Base-by-base conservation (phyloP, 2,329 filamentous ascomycete genomes). In the Oidium heveae region DNA sequence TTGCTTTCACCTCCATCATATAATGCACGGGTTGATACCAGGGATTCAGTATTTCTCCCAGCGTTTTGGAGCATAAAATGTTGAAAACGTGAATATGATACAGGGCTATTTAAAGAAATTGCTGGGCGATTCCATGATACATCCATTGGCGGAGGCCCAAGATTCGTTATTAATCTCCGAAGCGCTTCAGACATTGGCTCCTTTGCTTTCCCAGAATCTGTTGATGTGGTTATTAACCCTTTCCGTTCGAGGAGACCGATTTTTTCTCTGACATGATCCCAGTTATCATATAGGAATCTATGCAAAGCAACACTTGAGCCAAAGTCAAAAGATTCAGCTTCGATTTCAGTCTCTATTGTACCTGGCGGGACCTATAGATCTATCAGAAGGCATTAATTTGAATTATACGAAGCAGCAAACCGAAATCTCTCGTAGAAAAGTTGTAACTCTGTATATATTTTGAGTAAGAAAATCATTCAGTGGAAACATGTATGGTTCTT, bases 1-100 rank as follows among this genome's bases (percentile, higher is more conserved):
- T 80, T 82, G 67, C 76, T 82, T 66, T 83, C 79, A 20, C 80
- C 80, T 36, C 80, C 80, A 62, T 84, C 80, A 61, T 83, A 84
- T 13, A 84, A 76, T 28, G 79, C 79, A 22, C 79, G 72, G 24
- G 76, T 75, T 2, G 77, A 79, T 22, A 80, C 65, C 56, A 80
- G 76, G 2, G 77, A 80, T 59, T 82, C 80, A 0, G 74, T 76
- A 59, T 75, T 77, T 39, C 76, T 72, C 58, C 80, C 79, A 1
- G 79, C 79, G 62, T 83, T 82, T 18, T 75, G 74, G 49, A 84
- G 71, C 80, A 84, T 84, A 61, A 84, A 84, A 59, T 82, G 77
- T 59, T 84, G 80, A 59, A 84, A 84, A 24, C 78, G 71, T 1
- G 79, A 82, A 63, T 83, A 84, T 7, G 75, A 68, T 0, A 77